phyloP scores from a whole-genome alignment of 1,284 basidiomycete genomes.

The Irpex sp. region DNA sequence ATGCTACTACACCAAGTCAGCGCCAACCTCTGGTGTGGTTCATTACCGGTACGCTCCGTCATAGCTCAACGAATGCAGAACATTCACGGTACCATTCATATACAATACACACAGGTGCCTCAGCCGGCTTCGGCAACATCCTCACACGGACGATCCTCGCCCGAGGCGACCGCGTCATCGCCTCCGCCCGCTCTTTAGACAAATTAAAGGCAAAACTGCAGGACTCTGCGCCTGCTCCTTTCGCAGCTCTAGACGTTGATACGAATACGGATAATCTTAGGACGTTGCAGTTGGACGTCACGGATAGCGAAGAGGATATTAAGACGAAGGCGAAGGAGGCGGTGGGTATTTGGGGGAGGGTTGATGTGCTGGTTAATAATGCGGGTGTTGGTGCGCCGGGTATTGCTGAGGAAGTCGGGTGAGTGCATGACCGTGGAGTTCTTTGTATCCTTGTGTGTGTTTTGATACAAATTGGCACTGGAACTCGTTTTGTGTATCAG shows the following conservation, averaged over 20 bases:
- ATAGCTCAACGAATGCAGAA: not conserved
- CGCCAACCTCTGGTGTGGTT: constrained; percentile 14
- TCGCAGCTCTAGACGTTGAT: constrained; percentile 8
- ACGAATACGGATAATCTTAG: constrained; percentile 35
- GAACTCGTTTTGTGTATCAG: constrained; percentile 10
- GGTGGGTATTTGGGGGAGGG: constrained; percentile 34
- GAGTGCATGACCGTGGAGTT: constrained; percentile 11
- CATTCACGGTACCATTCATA: not conserved
- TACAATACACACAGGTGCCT: constrained; percentile 26
- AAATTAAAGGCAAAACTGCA: constrained; percentile 19
- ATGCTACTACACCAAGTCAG: not conserved
- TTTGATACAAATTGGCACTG: not conserved
- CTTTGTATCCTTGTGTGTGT: not conserved
- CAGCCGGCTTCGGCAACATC: constrained; percentile 38
- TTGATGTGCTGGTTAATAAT: constrained; percentile 47
- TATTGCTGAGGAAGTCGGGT: constrained; percentile 42
- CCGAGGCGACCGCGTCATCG: constrained; percentile 36
- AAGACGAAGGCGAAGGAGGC: constrained; percentile 31
- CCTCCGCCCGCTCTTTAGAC: constrained; percentile 35
- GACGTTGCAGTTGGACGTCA: constrained; percentile 38
- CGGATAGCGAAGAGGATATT: constrained; percentile 30
- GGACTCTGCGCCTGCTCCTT: no score
- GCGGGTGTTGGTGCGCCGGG: constrained; percentile 36
- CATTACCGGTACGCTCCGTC: constrained; percentile 14
- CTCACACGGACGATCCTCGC: constrained; percentile 32